These are phyloP conservation scores for Karstenula rhodostoma DNA, from an alignment of 2,329 filamentous ascomycete species.

Conservation along the genomic window DNA sequence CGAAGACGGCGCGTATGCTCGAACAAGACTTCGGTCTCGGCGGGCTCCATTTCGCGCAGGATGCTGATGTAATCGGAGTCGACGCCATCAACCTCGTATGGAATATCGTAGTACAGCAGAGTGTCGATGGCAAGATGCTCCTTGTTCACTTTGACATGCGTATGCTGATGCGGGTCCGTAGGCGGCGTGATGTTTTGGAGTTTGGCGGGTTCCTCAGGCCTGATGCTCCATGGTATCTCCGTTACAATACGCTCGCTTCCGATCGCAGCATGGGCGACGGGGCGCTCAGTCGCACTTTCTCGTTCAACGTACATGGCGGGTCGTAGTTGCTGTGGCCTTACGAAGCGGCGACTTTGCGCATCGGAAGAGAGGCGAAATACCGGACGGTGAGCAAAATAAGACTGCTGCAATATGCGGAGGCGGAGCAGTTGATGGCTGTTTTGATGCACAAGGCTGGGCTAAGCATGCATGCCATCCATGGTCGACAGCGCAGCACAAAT, in stretches of 20 bases:
- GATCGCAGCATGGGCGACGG: not conserved
- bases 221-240: slow-evolving; percentile 28
- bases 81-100: not conserved
- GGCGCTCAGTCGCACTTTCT: not conserved
- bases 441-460: slow-evolving; percentile 6
- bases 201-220: slow-evolving; percentile 55
- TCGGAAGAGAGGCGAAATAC: not conserved
- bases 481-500: slow-evolving; percentile 10
- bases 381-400: not conserved
- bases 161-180: slow-evolving; percentile 47
- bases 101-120: slow-evolving; percentile 40
- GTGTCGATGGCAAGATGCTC: slow-evolving; percentile 57
- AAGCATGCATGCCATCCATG: not conserved
- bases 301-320: slow-evolving; percentile 3
- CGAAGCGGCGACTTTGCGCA: not conserved
- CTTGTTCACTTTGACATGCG: slow-evolving; percentile 57
- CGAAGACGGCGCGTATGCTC: not conserved
- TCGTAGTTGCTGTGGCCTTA: not conserved
- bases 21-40: not conserved
- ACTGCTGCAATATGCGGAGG: not conserved
- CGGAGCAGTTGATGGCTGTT: not conserved
- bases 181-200: slow-evolving; percentile 45
- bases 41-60: not conserved
- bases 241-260: not conserved
- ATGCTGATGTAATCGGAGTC: not conserved